phyloP scores from a whole-genome alignment of 73 alveolate species.

The Paramecium biaurelia region DNA sequence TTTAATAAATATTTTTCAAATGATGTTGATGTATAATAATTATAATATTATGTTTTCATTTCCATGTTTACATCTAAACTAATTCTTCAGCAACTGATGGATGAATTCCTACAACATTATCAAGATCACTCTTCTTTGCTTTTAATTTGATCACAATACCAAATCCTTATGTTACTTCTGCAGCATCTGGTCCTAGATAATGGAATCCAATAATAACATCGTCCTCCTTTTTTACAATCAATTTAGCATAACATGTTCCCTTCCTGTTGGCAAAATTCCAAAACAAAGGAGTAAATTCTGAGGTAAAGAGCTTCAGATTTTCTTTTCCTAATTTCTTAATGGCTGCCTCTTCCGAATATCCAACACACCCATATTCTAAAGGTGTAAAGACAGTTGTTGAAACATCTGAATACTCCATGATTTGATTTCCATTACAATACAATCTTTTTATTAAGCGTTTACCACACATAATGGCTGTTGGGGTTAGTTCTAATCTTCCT shows the following conservation, averaged over 20 bases:
- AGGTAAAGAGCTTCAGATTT: slow-evolving; percentile 83
- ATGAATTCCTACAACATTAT: slow-evolving; percentile 95
- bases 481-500: slow-evolving; percentile 98
- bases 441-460: slow-evolving; percentile 89
- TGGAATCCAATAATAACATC: slow-evolving; percentile 97
- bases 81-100: slow-evolving; percentile 97
- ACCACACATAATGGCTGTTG: slow-evolving; percentile 99
- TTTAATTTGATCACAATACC: slow-evolving; percentile 95
- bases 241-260: slow-evolving; percentile 58
- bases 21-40: not conserved
- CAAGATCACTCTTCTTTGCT: slow-evolving; percentile 73
- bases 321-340: slow-evolving; percentile 85
- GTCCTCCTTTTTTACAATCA: slow-evolving; percentile 39
- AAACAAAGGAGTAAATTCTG: slow-evolving; percentile 95
- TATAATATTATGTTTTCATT: not conserved
- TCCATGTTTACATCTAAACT: slow-evolving; percentile 32
- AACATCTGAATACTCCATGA: slow-evolving; percentile 93
- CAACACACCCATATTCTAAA: slow-evolving; percentile 96
- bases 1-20: too few relatives aligned
- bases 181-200: slow-evolving; percentile 97
- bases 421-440: slow-evolving; percentile 80
- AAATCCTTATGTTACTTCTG: slow-evolving; percentile 98
- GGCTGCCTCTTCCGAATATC: slow-evolving; percentile 92
- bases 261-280: slow-evolving; percentile 88
- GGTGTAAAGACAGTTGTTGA: slow-evolving; percentile 99